Percentiles rank a stretch among this genome's conserved stretches.
Conservation (phyloP, 352 stramenopile species). For the Phytophthora chlamydospora region DNA sequence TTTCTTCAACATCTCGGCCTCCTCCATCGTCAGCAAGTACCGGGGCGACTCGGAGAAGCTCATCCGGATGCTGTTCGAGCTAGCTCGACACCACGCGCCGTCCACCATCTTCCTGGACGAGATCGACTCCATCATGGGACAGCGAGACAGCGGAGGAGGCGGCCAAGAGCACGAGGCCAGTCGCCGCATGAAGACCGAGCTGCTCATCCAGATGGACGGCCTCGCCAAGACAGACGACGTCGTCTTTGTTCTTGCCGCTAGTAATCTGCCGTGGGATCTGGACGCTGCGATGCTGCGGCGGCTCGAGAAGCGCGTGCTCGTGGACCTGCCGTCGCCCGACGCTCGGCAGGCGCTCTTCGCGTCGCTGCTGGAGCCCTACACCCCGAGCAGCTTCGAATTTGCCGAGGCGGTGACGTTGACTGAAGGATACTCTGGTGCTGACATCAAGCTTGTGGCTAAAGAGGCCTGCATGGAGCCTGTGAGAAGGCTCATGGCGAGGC, state of each 20-base stretch:
- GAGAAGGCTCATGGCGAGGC: constrained; percentile 63
- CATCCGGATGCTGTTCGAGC: constrained; percentile 87
- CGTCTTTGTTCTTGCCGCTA: constrained; percentile 84
- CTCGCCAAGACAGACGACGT: constrained; percentile 81
- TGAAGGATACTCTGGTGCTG: constrained; percentile 80
- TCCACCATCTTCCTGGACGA: constrained; percentile 90
- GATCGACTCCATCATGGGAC: constrained; percentile 91
- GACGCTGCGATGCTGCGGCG: constrained; percentile 82
- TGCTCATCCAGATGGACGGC: constrained; percentile 90
- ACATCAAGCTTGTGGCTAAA: constrained; percentile 89
- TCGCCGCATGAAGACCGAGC: constrained; percentile 87
- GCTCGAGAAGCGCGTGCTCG: constrained; percentile 85
- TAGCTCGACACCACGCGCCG: constrained; percentile 79
- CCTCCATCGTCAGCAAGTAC: constrained; percentile 89
- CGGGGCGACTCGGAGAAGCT: constrained; percentile 87
- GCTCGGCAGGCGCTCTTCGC: constrained; percentile 65
- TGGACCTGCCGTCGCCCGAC: constrained; percentile 71
- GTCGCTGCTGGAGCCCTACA: constrained; percentile 67
- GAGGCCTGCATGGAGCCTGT: constrained; percentile 87
- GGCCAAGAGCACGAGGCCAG: constrained; percentile 87
- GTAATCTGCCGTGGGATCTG: constrained; percentile 85
- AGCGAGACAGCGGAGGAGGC: constrained; percentile 71
- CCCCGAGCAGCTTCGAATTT: constrained; percentile 54
- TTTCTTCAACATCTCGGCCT: constrained; percentile 91
- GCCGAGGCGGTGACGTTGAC: constrained; percentile 55